A percentile compares a stretch with the other conserved stretches of the same genome.
Conservation (phyloP, 257 asterid species). For the Primulina huaijiensis region DNA sequence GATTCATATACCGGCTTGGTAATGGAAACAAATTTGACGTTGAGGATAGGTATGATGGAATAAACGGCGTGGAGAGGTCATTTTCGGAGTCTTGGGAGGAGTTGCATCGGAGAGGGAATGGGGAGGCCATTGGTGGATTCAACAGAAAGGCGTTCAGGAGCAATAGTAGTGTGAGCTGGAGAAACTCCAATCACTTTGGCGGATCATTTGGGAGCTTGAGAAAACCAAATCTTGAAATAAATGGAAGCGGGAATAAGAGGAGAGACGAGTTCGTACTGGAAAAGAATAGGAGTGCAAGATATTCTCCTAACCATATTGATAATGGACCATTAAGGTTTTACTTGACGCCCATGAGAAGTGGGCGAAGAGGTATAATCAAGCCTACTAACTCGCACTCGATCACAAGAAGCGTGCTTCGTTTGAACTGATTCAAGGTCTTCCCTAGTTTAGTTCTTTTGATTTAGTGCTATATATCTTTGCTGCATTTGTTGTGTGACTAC, state of each 20-base stretch:
- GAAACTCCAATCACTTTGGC: slow-evolving; percentile 44
- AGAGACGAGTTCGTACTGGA: slow-evolving; percentile 66
- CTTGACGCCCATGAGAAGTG: slow-evolving; percentile 69
- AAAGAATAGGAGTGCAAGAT: slow-evolving; percentile 73
- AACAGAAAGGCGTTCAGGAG: slow-evolving; percentile 55
- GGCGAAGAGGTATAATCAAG: slow-evolving; percentile 67
- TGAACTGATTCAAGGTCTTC: slow-evolving; percentile 47
- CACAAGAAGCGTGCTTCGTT: slow-evolving; percentile 31
- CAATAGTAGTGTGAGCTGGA: slow-evolving; percentile 83
- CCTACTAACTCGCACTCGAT: slow-evolving; percentile 33
- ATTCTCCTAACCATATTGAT: slow-evolving; percentile 64
- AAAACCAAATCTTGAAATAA: slow-evolving; percentile 51
- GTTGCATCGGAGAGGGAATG: slow-evolving; percentile 36
- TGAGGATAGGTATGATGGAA: slow-evolving; percentile 48
- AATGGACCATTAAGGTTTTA: slow-evolving; percentile 77
- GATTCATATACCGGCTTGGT: slow-evolving; percentile 49
- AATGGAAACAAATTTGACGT: slow-evolving; percentile 49
- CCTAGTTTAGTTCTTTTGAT: slow-evolving; percentile 26
- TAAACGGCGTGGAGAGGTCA: slow-evolving; percentile 71
- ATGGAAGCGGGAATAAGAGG: slow-evolving; percentile 52
- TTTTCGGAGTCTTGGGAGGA: slow-evolving; percentile 72
- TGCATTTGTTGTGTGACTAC: slow-evolving; percentile 42
- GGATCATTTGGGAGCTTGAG: slow-evolving; percentile 57
- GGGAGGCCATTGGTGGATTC: slow-evolving; percentile 37
- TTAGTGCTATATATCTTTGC: slow-evolving; percentile 23